Evolutionary conservation across 805 yeast genomes (phyloP).

Genomic region (Nakazawaea sp.): DNA sequence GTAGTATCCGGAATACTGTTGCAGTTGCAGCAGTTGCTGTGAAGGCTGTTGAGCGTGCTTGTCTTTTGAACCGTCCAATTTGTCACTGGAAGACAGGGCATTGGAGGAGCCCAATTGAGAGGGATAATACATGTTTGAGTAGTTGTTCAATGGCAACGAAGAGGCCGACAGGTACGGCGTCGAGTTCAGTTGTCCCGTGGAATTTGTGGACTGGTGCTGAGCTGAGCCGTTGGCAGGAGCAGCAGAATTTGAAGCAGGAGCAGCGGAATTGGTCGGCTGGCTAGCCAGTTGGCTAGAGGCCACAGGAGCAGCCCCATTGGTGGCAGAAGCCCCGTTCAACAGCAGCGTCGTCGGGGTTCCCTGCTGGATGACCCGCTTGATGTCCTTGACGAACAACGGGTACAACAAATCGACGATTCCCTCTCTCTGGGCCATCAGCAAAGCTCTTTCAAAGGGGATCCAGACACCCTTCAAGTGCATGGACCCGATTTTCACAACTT

Average conservation of each 20-base stretch:
- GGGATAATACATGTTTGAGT: constrained; percentile 9
- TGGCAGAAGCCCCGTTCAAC: constrained; percentile 10
- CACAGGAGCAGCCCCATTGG: constrained; percentile 6
- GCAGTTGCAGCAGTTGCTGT: constrained; percentile 1
- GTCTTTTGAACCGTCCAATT: background rate
- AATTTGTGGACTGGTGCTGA: background rate
- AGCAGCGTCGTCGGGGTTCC: constrained; percentile 23
- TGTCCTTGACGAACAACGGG: constrained; percentile 60
- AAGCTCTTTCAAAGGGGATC: constrained; percentile 69
- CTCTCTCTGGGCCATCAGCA: constrained; percentile 64
- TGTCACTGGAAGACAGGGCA: background rate
- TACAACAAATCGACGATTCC: constrained; percentile 52
- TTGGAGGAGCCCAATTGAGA: background rate
- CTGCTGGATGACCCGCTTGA: constrained; percentile 37
- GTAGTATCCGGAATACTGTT: constrained; percentile 4
- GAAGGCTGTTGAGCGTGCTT: no score
- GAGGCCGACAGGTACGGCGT: background rate
- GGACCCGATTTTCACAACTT: constrained; percentile 68
- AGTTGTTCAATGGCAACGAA: constrained; percentile 11
- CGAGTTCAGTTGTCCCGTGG: background rate
- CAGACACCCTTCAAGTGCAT: constrained; percentile 73
- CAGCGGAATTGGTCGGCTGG: constrained; percentile 8
- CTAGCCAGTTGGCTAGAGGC: background rate
- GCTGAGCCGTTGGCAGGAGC: constrained; percentile 1
- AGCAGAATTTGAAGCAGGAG: constrained; percentile 10